These are phyloP conservation scores for Pyrus betulifolia DNA, from an alignment of 306 rosid genomes.

Conservation along the genomic window DNA sequence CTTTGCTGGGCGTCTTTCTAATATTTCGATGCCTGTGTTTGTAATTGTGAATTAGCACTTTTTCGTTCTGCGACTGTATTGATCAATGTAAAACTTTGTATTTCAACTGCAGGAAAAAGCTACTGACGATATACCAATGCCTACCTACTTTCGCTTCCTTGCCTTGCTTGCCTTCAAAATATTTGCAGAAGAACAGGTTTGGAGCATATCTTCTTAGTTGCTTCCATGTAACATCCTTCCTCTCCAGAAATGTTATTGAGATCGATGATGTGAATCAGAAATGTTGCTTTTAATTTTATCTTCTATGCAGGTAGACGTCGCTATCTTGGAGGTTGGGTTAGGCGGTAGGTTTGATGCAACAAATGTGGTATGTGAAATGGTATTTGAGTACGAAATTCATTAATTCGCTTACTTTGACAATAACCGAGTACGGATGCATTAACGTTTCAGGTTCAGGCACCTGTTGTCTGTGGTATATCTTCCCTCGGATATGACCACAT, in stretches of 20 bases:
- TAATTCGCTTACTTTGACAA: not conserved
- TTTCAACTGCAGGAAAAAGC: conserved; percentile 48
- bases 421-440: conserved; percentile 5
- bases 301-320: conserved; percentile 64
- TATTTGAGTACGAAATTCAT: not conserved
- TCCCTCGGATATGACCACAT: conserved; percentile 98
- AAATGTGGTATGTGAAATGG: conserved; percentile 55
- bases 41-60: not conserved
- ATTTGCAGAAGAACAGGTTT: conserved; percentile 81
- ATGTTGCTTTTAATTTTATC: not conserved
- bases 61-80: not conserved
- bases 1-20: not conserved
- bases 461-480: conserved; percentile 82
- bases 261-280: not conserved
- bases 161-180: conserved; percentile 91
- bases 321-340: conserved; percentile 86
- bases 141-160: conserved; percentile 79
- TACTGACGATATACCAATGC: conserved; percentile 66
- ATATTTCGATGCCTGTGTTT: not conserved
- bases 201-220: conserved; percentile 10
- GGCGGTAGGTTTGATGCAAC: conserved; percentile 92
- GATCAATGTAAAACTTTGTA: not conserved
- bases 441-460: conserved; percentile 54
- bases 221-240: not conserved
- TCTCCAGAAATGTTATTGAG: not conserved